These are phyloP conservation scores for Elongisporangium anandrum DNA, from an alignment of 352 stramenopile genomes.

Conservation along the genomic window DNA sequence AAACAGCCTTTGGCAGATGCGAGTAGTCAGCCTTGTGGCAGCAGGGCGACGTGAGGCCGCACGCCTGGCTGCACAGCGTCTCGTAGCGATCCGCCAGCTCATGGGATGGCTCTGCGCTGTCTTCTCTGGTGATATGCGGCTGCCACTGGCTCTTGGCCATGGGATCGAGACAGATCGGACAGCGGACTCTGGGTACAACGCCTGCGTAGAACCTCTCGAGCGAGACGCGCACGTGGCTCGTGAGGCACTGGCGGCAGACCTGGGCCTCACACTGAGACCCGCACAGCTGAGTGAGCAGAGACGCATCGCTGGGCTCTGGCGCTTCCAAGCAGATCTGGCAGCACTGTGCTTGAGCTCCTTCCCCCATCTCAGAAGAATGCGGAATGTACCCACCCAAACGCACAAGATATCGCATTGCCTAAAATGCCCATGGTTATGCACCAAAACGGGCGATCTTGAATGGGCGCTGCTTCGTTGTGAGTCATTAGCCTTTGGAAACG, in stretches of 20 bases:
- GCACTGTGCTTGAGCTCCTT: neutral
- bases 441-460: too few species aligned
- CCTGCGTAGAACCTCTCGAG: constrained; percentile 23
- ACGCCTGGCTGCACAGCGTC: constrained; percentile 12
- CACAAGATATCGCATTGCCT: too few species aligned
- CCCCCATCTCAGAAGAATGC: too few species aligned
- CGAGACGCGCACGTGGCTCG: constrained; percentile 16
- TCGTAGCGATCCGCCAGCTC: constrained; percentile 6
- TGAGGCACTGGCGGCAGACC: constrained; percentile 19
- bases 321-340: constrained; percentile 32
- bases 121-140: too few species aligned
- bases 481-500: too few species aligned
- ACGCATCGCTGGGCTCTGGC: neutral
- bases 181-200: constrained; percentile 22
- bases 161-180: constrained; percentile 17
- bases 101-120: too few species aligned
- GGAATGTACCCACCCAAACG: too few species aligned
- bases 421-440: too few species aligned
- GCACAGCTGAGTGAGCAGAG: constrained; percentile 9
- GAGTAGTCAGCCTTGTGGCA: constrained; percentile 26
- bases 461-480: too few species aligned
- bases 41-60: constrained; percentile 17
- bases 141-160: constrained; percentile 17
- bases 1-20: constrained; percentile 13
- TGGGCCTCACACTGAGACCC: constrained; percentile 12